Conservation (phyloP, 257 asterid genomes). For the Catharanthus roseus region DNA sequence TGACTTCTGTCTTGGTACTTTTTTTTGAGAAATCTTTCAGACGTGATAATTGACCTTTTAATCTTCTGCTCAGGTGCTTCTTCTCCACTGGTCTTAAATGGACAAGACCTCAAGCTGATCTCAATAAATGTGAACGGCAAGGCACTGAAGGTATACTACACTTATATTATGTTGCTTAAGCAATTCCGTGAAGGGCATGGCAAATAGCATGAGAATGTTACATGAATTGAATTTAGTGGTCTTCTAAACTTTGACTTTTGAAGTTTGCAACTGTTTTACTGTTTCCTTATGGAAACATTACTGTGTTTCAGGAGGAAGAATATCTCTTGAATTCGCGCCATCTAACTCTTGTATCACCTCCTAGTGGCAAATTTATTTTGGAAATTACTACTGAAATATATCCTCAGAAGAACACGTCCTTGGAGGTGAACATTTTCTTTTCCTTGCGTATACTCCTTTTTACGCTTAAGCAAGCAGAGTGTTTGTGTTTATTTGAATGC, state of each 20-base stretch:
- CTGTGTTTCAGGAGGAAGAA: constrained; percentile 58
- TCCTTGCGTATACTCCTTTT: neutral
- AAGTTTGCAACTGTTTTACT: neutral
- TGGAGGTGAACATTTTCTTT: constrained; percentile 48
- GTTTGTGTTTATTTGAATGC: neutral
- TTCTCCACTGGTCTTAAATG: constrained; percentile 75
- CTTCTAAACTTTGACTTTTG: neutral
- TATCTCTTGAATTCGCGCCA: constrained; percentile 59
- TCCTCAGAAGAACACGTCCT: constrained; percentile 87
- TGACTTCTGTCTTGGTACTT: neutral
- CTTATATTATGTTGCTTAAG: neutral
- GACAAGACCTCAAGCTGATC: constrained; percentile 69
- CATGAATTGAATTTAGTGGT: neutral
- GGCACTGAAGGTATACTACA: constrained; percentile 49
- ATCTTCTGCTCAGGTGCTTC: constrained; percentile 49
- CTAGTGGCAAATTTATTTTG: constrained; percentile 60
- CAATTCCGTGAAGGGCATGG: neutral
- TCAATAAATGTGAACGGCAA: constrained; percentile 62
- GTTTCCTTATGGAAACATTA: neutral
- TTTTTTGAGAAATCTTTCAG: constrained; percentile 5
- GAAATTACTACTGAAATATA: constrained; percentile 79
- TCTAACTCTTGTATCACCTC: constrained; percentile 71
- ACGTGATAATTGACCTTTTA: constrained; percentile 15
- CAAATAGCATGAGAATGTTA: neutral
- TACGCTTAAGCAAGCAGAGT: too few relatives aligned